A percentile compares a stretch with the other conserved stretches of the same genome.
Conservation (phyloP, 257 asterid genomes). For the Salvia miltiorrhiza region DNA sequence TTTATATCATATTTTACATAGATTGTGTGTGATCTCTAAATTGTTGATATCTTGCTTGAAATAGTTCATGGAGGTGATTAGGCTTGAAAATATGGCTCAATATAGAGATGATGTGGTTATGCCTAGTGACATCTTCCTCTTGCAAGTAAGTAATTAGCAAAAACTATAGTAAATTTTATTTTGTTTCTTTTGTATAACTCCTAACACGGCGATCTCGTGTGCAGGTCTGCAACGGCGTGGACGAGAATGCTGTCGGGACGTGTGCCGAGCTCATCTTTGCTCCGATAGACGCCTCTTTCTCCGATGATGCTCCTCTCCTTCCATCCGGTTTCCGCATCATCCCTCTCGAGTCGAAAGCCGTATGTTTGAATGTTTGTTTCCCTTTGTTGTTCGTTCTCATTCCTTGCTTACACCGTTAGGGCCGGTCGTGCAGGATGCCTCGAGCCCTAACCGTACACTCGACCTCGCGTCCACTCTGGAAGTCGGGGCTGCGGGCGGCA, state of each 20-base stretch:
- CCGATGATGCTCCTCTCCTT: constrained; percentile 95
- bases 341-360: constrained; percentile 74
- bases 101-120: constrained; percentile 69
- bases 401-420: background rate
- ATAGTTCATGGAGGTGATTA: constrained; percentile 93
- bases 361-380: background rate
- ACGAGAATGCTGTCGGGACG: constrained; percentile 74
- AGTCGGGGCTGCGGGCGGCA: constrained; percentile 55
- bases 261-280: constrained; percentile 92
- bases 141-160: constrained; percentile 58
- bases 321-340: constrained; percentile 97
- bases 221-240: constrained; percentile 92
- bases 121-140: constrained; percentile 85
- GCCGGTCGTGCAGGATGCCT: constrained; percentile 46
- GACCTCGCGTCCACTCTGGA: constrained; percentile 96
- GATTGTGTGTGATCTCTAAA: background rate
- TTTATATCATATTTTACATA: background rate
- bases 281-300: constrained; percentile 93
- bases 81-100: constrained; percentile 79
- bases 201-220: background rate
- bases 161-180: background rate
- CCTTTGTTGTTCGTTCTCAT: background rate
- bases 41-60: no score
- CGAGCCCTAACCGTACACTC: constrained; percentile 83
- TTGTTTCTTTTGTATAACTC: background rate